Base-by-base conservation (phyloP, 768 basidiomycete genomes). In the Hypholoma fasciculare region DNA sequence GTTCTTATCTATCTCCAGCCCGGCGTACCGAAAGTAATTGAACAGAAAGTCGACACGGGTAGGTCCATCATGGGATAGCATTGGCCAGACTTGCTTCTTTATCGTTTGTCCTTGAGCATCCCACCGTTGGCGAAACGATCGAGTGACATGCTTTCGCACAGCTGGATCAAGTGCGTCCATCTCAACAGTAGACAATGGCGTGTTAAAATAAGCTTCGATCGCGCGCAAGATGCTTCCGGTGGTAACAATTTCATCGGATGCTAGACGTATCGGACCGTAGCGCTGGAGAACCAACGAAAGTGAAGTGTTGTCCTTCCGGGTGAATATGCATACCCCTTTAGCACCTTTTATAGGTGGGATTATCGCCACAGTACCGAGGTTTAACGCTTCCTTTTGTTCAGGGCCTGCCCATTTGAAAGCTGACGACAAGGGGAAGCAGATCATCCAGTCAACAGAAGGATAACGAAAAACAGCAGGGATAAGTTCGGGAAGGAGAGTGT, bases 21-120 rank as follows among this genome's bases (percentile, higher is more conserved):
- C 53, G 8, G 43, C 53, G 9, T 54, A 54, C 12, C 44, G 42
- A 26, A 54, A 47, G 7, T 16, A 46, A n/a, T 42, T 20, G n/a
- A 54, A 54, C 26, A 54, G 19, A 40, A 47, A 26, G 8, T 54
- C 53, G 14, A 42, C 53, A 16, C 53, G 53, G 19, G 39, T 42
- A 17, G 51, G 51, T 12, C 19, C 26, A 17, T 23, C 37, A 37
- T 40, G 27, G 13, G 51, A 13, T 23, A 52, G 37, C 19, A 23
- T 52, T 19, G 51, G 51, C 51, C 53, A 54, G 3, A 47, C 39
- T n/a, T 44, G 39, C 34, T 19, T 46, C 26, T 1, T 30, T 36
- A 19, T 44, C 19, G 16, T 46, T 23, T 23, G 44, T 54, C 23
- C 53, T 30, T 54, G 46, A n/a, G 36, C 17, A 3, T 36, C 43